Conservation (phyloP, 1,284 basidiomycete species). For the Cutaneotrichosporon sp. region DNA sequence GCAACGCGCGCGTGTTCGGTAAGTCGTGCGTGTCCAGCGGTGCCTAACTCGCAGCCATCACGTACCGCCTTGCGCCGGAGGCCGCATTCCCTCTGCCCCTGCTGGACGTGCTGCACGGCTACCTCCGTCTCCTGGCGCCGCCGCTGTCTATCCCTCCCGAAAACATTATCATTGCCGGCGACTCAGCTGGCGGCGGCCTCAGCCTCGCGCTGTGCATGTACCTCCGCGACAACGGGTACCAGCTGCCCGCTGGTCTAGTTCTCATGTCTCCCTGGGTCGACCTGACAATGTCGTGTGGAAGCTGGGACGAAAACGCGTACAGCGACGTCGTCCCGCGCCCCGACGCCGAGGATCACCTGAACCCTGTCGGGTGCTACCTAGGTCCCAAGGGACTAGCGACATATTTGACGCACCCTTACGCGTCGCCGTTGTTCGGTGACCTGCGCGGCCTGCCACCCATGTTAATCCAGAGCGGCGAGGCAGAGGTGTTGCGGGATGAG, state of each 20-base stretch:
- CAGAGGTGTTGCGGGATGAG: slow-evolving; percentile 89
- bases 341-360: slow-evolving; percentile 74
- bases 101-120: slow-evolving; percentile 82
- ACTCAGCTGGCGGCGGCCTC: slow-evolving; percentile 89
- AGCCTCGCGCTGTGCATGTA: slow-evolving; percentile 85
- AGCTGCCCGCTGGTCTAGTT: slow-evolving; percentile 72
- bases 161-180: slow-evolving; percentile 82
- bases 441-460: slow-evolving; percentile 81
- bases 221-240: slow-evolving; percentile 75
- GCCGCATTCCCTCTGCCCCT: slow-evolving; percentile 89
- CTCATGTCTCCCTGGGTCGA: slow-evolving; percentile 93
- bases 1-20: slow-evolving; percentile 92
- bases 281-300: slow-evolving; percentile 91
- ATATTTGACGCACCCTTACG: slow-evolving; percentile 93
- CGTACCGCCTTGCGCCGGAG: slow-evolving; percentile 94
- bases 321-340: slow-evolving; percentile 75
- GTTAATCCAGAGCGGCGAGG: slow-evolving; percentile 88
- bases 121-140: slow-evolving; percentile 80
- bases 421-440: slow-evolving; percentile 90
- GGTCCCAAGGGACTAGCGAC: slow-evolving; percentile 70
- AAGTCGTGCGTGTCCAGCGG: slow-evolving; percentile 32
- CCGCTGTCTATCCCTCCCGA: slow-evolving; percentile 77
- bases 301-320: slow-evolving; percentile 87
- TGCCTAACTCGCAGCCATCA: slow-evolving; percentile 59
- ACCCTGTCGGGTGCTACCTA: slow-evolving; percentile 88